Conservation (phyloP, 768 basidiomycete species). For the Lepiota subincarnata region DNA sequence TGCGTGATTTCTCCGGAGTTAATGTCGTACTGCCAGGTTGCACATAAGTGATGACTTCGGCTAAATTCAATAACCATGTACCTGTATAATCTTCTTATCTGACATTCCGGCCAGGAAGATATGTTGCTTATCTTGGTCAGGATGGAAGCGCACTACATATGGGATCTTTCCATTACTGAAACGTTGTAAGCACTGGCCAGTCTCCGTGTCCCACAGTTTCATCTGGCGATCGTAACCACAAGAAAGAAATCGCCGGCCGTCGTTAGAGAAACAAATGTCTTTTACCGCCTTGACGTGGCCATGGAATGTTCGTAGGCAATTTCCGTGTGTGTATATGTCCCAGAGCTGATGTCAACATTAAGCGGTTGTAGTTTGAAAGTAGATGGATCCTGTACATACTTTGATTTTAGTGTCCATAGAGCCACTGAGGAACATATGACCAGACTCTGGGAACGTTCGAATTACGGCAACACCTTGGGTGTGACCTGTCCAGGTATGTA, state of each 20-base stretch:
- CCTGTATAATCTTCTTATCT: conserved; percentile 99
- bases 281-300: conserved; percentile 97
- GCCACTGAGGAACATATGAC: conserved; percentile 88
- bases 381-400: conserved; percentile 34
- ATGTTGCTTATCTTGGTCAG: conserved; percentile 93
- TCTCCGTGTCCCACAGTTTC: conserved; percentile 99
- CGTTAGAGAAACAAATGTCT: conserved; percentile 93
- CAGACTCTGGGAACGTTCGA: conserved; percentile 87
- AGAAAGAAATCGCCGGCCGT: conserved; percentile 84
- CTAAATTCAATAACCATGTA: conserved; percentile 27
- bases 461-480: conserved; percentile 95
- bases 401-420: conserved; percentile 99
- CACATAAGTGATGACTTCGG: background rate
- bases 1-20: conserved; percentile 93
- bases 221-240: conserved; percentile 96
- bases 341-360: conserved; percentile 62
- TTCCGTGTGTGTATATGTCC: conserved; percentile 97
- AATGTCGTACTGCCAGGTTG: conserved; percentile 78
- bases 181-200: conserved; percentile 93
- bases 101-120: conserved; percentile 98
- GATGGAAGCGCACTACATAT: conserved; percentile 93
- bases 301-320: conserved; percentile 94
- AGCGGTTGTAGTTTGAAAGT: conserved; percentile 1
- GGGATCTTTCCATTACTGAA: conserved; percentile 98
- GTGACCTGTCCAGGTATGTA: conserved; percentile 98